Evolutionary conservation across 1,139 yeast genomes (phyloP).

Genomic region (Nakaseomyces glabratus): DNA sequence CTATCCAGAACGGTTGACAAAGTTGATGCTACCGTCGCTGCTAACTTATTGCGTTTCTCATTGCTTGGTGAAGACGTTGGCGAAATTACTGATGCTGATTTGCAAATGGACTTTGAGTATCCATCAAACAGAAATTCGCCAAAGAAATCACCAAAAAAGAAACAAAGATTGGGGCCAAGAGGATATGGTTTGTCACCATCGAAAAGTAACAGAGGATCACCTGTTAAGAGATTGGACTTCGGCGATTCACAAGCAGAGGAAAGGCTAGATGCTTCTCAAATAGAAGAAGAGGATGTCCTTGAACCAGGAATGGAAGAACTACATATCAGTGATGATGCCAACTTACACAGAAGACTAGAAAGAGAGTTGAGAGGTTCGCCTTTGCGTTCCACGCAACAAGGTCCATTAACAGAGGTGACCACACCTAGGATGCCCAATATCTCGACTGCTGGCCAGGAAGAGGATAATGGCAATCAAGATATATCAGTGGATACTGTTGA

Average conservation of each 20-base stretch:
- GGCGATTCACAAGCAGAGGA: constrained; percentile 14
- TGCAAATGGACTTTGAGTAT: constrained; percentile 1
- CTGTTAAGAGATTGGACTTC: constrained; percentile 14
- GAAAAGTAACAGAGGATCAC: constrained; percentile 10
- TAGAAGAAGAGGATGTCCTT: constrained; percentile 15
- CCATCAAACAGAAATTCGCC: constrained; percentile 21
- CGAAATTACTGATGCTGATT: constrained; percentile 28
- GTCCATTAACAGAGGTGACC: constrained; percentile 23
- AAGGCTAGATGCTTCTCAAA: constrained; percentile 5
- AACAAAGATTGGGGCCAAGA: constrained; percentile 18
- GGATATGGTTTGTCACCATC: constrained; percentile 9
- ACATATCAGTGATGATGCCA: constrained; percentile 17
- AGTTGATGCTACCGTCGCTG: constrained; percentile 81
- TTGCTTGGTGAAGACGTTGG: constrained; percentile 43
- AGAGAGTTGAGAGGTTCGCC: constrained; percentile 26
- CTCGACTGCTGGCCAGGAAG: constrained; percentile 28
- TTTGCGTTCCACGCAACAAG: constrained; percentile 16
- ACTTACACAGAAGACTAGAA: constrained; percentile 23
- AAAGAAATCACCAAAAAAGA: constrained; percentile 30
- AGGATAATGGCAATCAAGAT: constrained; percentile 26
- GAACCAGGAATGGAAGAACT: constrained; percentile 16
- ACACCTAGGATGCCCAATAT: constrained; percentile 21
- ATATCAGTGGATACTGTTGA: constrained; percentile 25
- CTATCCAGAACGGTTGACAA: constrained; percentile 65
- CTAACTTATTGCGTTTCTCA: constrained; percentile 74